Evolutionary conservation across 2,329 filamentous ascomycete species (phyloP).

Genomic region (Cladophialophora chaetospira): DNA sequence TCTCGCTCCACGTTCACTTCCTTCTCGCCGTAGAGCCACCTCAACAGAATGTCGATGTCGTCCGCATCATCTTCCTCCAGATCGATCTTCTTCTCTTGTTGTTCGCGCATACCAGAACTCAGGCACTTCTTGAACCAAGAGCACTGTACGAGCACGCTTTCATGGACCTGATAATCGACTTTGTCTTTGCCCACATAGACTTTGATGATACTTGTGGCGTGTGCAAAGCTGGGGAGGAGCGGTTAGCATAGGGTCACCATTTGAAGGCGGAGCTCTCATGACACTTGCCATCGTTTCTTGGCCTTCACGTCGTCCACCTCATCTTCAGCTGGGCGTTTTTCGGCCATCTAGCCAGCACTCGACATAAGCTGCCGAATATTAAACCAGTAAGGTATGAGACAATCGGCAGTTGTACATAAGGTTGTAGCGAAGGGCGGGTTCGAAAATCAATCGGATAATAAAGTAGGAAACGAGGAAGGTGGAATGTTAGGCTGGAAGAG

Average conservation of each 20-base stretch:
- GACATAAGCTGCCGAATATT: not conserved
- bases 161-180: constrained; percentile 11
- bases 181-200: constrained; percentile 15
- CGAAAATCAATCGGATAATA: too few relatives aligned
- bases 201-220: constrained; percentile 8
- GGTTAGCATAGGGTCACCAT: too few relatives aligned
- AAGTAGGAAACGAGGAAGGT: too few relatives aligned
- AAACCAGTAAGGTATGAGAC: not conserved
- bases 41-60: constrained; percentile 10
- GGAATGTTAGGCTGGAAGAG: too few relatives aligned
- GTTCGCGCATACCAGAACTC: too few relatives aligned
- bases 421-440: too few relatives aligned
- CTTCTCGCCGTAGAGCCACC: constrained; percentile 19
- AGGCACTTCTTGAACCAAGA: constrained; percentile 18
- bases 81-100: too few relatives aligned
- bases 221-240: not conserved
- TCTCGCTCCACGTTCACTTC: not conserved
- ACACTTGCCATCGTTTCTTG: not conserved
- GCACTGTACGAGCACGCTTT: constrained; percentile 5
- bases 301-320: not conserved
- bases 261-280: not conserved
- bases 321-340: not conserved
- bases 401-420: not conserved
- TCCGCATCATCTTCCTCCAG: too few relatives aligned
- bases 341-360: too few relatives aligned